phyloP scores from a whole-genome alignment of 805 yeast species.

The Schwanniomyces yamadae region DNA sequence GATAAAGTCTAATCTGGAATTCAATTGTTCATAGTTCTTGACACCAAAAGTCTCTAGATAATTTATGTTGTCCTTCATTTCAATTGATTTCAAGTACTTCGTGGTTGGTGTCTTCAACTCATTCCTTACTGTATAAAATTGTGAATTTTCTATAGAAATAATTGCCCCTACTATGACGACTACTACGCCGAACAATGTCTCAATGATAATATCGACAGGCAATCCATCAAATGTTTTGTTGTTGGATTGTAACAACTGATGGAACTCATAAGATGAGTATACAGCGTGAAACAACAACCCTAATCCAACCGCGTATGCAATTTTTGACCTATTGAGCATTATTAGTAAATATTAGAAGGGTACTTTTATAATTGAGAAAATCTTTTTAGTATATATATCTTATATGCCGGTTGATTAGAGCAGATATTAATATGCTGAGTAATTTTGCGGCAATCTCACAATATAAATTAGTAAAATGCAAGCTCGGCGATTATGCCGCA shows the following conservation, averaged over 20 bases:
- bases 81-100: slow-evolving; percentile 45
- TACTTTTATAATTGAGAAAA: neutral
- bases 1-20: slow-evolving; percentile 51
- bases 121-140: slow-evolving; percentile 22
- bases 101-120: slow-evolving; percentile 27
- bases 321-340: slow-evolving; percentile 1
- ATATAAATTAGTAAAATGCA: too few species aligned
- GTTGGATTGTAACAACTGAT: slow-evolving; percentile 32
- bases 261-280: slow-evolving; percentile 54
- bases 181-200: slow-evolving; percentile 48
- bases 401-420: neutral
- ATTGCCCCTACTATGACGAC: slow-evolving; percentile 42
- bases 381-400: neutral
- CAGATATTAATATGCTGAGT: too few species aligned
- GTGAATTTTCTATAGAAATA: slow-evolving; percentile 23
- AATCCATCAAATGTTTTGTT: slow-evolving; percentile 16
- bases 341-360: slow-evolving; percentile 1
- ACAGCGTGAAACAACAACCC: slow-evolving; percentile 46
- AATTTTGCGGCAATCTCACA: too few species aligned
- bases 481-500: too few species aligned
- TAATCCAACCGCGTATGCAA: slow-evolving; percentile 15
- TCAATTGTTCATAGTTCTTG: slow-evolving; percentile 46
- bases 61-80: slow-evolving; percentile 45
- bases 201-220: slow-evolving; percentile 51
- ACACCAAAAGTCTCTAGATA: slow-evolving; percentile 49